Evolutionary conservation across 768 basidiomycete genomes (phyloP).

Genomic region (Lentinula raphanica): DNA sequence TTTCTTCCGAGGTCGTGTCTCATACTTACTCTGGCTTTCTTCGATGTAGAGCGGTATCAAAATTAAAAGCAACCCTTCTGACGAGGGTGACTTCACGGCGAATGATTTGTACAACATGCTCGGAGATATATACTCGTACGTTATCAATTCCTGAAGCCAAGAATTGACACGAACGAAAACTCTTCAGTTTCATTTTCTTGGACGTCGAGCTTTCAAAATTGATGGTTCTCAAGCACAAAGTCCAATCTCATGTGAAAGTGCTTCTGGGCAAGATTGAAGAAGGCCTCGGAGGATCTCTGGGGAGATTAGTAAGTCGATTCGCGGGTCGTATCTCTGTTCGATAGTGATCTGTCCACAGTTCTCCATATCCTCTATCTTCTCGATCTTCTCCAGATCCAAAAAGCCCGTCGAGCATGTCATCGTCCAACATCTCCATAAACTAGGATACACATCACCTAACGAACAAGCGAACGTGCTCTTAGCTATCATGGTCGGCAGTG

Average conservation of each 20-base stretch:
- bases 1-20: too few relatives aligned
- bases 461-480: constrained; percentile 65
- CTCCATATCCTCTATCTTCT: constrained; percentile 39
- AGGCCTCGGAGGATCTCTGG: constrained; percentile 26
- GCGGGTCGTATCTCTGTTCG: too few relatives aligned
- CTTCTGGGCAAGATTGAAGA: constrained; percentile 54
- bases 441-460: constrained; percentile 50
- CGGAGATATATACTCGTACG: constrained; percentile 67
- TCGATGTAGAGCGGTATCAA: constrained; percentile 58
- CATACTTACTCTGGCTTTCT: neutral
- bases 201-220: constrained; percentile 57
- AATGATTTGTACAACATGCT: constrained; percentile 58
- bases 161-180: neutral
- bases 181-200: constrained; percentile 68
- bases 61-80: constrained; percentile 52
- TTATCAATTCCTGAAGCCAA: neutral
- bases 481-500: constrained; percentile 64
- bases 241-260: constrained; percentile 46
- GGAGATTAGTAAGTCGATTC: constrained; percentile 33
- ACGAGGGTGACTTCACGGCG: constrained; percentile 58
- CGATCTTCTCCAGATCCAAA: constrained; percentile 41
- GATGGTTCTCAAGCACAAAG: constrained; percentile 49
- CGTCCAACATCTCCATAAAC: constrained; percentile 49
- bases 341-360: neutral
- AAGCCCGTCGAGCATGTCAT: constrained; percentile 46